These are phyloP conservation scores for Cymbidium sinense DNA, from an alignment of 106 monocot species.

Conservation along the genomic window DNA sequence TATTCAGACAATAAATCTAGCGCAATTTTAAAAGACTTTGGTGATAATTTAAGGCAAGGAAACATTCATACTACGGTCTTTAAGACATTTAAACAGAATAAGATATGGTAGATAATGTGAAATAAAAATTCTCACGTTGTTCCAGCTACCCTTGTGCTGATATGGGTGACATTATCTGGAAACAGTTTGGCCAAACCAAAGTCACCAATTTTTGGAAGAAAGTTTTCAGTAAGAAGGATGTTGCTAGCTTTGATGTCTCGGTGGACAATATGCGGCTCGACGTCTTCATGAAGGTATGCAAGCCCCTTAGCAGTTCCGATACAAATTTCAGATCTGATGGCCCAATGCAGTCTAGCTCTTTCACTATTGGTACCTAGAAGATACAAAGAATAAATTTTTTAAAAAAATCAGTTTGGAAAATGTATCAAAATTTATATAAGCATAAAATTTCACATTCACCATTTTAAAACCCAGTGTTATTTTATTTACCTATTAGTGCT, in stretches of 20 bases:
- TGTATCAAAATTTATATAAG: not conserved
- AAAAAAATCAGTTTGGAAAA: not conserved
- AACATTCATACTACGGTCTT: not conserved
- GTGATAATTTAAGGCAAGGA: not conserved
- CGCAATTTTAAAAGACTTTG: not conserved
- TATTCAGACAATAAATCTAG: too few relatives aligned
- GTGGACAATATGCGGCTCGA: constrained; percentile 50
- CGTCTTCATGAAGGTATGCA: constrained; percentile 56
- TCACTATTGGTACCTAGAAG: constrained; percentile 26
- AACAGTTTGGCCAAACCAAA: constrained; percentile 74
- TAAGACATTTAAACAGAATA: not conserved
- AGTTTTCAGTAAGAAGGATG: constrained; percentile 48
- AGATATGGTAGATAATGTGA: not conserved
- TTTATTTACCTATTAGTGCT: constrained; percentile 22
- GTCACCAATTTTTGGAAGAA: constrained; percentile 70
- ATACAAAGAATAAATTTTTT: not conserved
- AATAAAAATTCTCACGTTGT: constrained; percentile 37
- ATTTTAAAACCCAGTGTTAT: not conserved
- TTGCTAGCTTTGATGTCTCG: constrained; percentile 83
- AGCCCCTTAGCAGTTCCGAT: constrained; percentile 54
- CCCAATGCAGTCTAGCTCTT: constrained; percentile 33
- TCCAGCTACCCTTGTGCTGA: constrained; percentile 67
- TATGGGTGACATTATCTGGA: constrained; percentile 52
- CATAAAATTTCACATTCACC: not conserved
- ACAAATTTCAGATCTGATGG: constrained; percentile 41